Evolutionary conservation across 208 protist species (phyloP).

Genomic region (Leishmania arabica): DNA sequence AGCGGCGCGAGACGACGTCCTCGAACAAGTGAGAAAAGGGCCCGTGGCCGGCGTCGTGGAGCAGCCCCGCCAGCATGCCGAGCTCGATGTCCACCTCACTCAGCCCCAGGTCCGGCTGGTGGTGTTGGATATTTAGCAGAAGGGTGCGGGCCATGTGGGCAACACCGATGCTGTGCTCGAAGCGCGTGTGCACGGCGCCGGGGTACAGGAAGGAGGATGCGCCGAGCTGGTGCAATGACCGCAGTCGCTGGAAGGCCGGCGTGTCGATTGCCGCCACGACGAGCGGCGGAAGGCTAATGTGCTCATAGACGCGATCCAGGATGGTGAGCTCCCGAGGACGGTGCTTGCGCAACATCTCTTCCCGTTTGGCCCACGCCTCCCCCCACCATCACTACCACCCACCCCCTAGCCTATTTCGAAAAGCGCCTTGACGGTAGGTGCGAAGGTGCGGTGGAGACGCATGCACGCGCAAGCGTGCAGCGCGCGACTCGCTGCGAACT

Average conservation of each 20-base stretch:
- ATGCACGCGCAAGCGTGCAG: neutral
- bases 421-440: neutral
- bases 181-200: conserved; percentile 95
- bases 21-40: conserved; percentile 98
- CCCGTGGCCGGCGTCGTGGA: conserved; percentile 96
- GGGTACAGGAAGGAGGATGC: conserved; percentile 94
- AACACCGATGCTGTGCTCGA: conserved; percentile 97
- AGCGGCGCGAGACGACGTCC: conserved; percentile 72
- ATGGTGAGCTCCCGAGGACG: conserved; percentile 59
- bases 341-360: conserved; percentile 32
- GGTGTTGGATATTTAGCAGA: conserved; percentile 67
- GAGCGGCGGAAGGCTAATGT: conserved; percentile 88
- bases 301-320: conserved; percentile 94
- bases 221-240: conserved; percentile 95
- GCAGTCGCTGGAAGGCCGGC: conserved; percentile 95
- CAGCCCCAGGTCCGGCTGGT: conserved; percentile 94
- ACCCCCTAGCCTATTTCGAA: too few species aligned
- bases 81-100: conserved; percentile 78
- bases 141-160: conserved; percentile 91
- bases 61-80: conserved; percentile 94
- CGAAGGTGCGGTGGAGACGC: neutral
- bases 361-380: neutral
- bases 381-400: neutral
- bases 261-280: conserved; percentile 94
- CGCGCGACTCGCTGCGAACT: too few species aligned